These are phyloP conservation scores for Pseudogymnoascus sp. DNA, from an alignment of 2,329 filamentous ascomycete species.

Conservation along the genomic window DNA sequence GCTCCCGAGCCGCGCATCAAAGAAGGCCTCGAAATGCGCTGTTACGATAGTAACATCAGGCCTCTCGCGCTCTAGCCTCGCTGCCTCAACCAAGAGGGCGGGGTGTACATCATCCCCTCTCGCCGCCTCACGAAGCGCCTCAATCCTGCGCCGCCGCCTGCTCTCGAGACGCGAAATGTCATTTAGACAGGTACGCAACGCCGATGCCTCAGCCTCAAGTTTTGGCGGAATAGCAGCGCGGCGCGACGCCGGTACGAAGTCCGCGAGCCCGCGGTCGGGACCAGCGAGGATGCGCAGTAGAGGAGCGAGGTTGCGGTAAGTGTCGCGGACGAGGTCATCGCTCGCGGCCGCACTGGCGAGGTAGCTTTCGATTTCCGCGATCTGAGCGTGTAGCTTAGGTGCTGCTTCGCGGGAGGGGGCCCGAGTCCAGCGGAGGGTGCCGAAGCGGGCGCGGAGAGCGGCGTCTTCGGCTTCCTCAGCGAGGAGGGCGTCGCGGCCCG, in stretches of 20 bases:
- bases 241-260: constrained; percentile 80
- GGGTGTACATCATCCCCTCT: constrained; percentile 82
- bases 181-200: constrained; percentile 71
- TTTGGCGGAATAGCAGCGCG: constrained; percentile 70
- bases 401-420: constrained; percentile 61
- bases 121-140: constrained; percentile 68
- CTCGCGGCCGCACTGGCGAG: constrained; percentile 62
- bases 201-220: constrained; percentile 69
- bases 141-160: constrained; percentile 68
- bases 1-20: constrained; percentile 65
- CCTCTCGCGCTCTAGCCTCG: constrained; percentile 75
- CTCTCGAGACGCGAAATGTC: constrained; percentile 79
- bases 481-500: constrained; percentile 68
- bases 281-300: constrained; percentile 69
- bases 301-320: constrained; percentile 66
- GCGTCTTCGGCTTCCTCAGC: constrained; percentile 81
- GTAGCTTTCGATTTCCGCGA: constrained; percentile 73
- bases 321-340: constrained; percentile 57
- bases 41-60: constrained; percentile 77
- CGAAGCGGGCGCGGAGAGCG: constrained; percentile 64
- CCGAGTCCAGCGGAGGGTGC: constrained; percentile 77
- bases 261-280: constrained; percentile 70
- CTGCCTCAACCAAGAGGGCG: constrained; percentile 74
- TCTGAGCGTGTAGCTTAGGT: constrained; percentile 27
- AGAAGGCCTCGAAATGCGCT: constrained; percentile 85